These are phyloP conservation scores for Saprolegnia diclina DNA, from an alignment of 352 stramenopile species.

Conservation along the genomic window DNA sequence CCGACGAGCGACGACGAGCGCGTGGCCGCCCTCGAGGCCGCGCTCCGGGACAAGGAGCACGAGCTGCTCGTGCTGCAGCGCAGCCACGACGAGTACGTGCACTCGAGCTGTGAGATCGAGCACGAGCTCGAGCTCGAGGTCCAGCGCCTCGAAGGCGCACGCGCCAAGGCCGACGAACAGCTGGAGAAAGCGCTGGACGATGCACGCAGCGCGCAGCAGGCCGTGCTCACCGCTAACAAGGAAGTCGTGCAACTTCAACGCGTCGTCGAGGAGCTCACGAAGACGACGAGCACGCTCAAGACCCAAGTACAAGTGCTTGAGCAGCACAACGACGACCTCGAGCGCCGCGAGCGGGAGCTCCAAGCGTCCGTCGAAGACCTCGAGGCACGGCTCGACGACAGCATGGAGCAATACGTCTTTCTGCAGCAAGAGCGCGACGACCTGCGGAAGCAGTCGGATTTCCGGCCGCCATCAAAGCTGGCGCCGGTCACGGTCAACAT, in stretches of 20 bases:
- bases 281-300: constrained; percentile 50
- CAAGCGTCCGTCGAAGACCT: constrained; percentile 58
- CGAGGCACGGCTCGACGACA: constrained; percentile 45
- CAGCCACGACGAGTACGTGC: constrained; percentile 67
- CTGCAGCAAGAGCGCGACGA: constrained; percentile 64
- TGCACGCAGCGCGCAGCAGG: constrained; percentile 28
- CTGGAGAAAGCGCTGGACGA: constrained; percentile 31
- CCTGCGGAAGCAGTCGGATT: neutral
- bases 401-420: constrained; percentile 66
- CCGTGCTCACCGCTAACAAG: constrained; percentile 29
- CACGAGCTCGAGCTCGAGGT: constrained; percentile 58
- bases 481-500: constrained; percentile 3
- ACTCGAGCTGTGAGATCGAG: constrained; percentile 71
- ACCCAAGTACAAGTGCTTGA: constrained; percentile 59
- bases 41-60: neutral
- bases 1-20: constrained; percentile 1
- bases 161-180: constrained; percentile 31
- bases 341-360: constrained; percentile 52
- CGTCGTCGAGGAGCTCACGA: constrained; percentile 33
- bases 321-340: constrained; percentile 67
- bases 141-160: constrained; percentile 48
- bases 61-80: constrained; percentile 44
- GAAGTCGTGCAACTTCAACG: constrained; percentile 28
- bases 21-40: neutral
- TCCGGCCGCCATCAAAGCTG: neutral